phyloP scores from a whole-genome alignment of 2,329 filamentous ascomycete genomes.

The Curvularia eragrostidis region DNA sequence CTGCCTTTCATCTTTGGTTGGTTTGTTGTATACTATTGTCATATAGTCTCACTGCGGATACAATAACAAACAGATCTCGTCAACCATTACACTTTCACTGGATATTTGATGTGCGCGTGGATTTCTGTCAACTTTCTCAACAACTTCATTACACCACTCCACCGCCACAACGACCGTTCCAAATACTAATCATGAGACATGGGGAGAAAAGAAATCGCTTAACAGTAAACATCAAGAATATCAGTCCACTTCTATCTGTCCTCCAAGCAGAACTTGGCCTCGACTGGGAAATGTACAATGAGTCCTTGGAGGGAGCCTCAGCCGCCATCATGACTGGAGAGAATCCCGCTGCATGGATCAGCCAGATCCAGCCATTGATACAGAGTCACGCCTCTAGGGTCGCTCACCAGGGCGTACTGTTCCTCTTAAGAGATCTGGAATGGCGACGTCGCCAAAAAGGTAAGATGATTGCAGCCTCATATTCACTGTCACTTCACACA shows the following conservation, averaged over 20 bases:
- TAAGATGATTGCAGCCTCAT: background rate
- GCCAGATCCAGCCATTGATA: slow-evolving; percentile 22
- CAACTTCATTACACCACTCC: background rate
- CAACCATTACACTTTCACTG: background rate
- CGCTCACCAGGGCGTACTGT: slow-evolving; percentile 24
- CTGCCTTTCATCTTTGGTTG: background rate
- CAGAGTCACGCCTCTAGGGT: background rate
- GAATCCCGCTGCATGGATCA: slow-evolving; percentile 18
- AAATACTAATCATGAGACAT: background rate
- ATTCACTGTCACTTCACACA: slow-evolving; percentile 68
- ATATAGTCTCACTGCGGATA: background rate
- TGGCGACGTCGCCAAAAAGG: slow-evolving; percentile 75
- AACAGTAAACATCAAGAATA: background rate
- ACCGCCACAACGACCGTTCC: background rate
- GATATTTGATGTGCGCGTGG: too few species aligned
- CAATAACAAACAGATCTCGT: background rate
- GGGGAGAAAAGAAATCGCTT: background rate
- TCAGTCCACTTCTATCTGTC: background rate
- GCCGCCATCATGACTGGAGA: slow-evolving; percentile 7
- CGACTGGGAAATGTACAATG: slow-evolving; percentile 24
- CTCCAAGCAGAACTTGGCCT: slow-evolving; percentile 20
- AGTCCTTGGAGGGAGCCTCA: slow-evolving; percentile 18
- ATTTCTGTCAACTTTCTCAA: background rate
- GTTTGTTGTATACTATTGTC: background rate
- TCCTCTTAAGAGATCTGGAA: slow-evolving; percentile 49